Evolutionary conservation across 2,329 filamentous ascomycete species (phyloP), one percentile per base, ranked within the genome.

Genomic region (Venturia aucupariae): DNA sequence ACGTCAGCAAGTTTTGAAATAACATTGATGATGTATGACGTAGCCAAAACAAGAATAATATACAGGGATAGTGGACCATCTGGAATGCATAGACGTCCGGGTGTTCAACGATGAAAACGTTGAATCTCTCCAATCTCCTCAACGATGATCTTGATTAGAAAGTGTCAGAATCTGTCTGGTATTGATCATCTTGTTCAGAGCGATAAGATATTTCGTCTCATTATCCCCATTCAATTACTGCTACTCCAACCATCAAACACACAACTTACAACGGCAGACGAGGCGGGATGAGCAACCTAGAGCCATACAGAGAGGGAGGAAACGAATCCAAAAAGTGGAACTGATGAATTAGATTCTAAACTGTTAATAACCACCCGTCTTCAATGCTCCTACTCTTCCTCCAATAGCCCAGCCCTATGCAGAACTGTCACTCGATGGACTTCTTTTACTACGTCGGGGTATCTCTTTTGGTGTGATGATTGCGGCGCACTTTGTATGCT

Each of bases 11-110:
- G 27, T 5, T 32, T 32, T 32, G 24, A 17, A 11, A 57, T 3
- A 24, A 22, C 35, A 30, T 57, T 57, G 51, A 57, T 30, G 51
- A 57, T 57, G 30, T 32, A 15, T 57, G 51, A 57, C 51, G 51
- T 57, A 57, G 30, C 51, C 30, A 57, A 2, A 35, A 57, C 4
- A 27, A n/a, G n/a, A 30, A 30, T 3, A 15, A 15, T 11, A 30
- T 15, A 27, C 46, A 27, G 22, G 46, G 46, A 51, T 51, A 15
- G 10, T 15, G 22, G n/a, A 6, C 17, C 5, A 22, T n/a, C 24
- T 11, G 24, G 44, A 46, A n/a, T n/a, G n/a, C 44, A n/a, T 22
- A 22, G 10, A 22, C 44, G 11, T 13, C 7, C 38, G 38, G 5
- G 38, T 41, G 39, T 41, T 15, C 15, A 15, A 17, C 39, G 39